Evolutionary conservation across 345 rosid species (phyloP).

Genomic region (Erodium maritimum): DNA sequence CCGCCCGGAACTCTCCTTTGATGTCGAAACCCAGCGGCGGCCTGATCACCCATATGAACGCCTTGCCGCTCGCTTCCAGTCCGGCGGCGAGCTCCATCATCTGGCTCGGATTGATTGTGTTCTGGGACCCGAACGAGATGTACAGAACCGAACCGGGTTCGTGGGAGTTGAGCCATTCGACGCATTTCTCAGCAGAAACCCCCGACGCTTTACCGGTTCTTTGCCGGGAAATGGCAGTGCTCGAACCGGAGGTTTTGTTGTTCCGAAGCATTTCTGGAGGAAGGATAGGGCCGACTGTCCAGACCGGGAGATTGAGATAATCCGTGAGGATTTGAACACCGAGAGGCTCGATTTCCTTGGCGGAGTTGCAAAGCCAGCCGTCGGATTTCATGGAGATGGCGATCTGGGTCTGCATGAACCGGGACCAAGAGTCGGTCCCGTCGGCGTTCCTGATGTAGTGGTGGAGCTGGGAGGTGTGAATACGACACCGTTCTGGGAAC

Average conservation of each 20-base stretch:
- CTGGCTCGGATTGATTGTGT: conserved; percentile 25
- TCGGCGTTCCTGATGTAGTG: conserved; percentile 18
- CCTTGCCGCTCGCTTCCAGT: conserved; percentile 24
- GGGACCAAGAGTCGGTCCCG: conserved; percentile 35
- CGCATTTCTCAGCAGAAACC: conserved; percentile 20
- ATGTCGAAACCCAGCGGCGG: conserved; percentile 36
- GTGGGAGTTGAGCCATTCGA: conserved; percentile 27
- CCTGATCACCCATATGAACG: conserved; percentile 42
- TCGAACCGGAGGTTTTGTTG: neutral
- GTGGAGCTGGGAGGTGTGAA: conserved; percentile 30
- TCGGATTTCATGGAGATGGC: conserved; percentile 15
- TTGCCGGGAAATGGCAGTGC: neutral
- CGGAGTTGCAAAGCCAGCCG: conserved; percentile 33
- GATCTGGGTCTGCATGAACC: conserved; percentile 24
- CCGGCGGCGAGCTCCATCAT: conserved; percentile 40
- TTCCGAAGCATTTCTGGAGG: conserved; percentile 10
- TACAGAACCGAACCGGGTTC: conserved; percentile 25
- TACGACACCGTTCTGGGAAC: conserved; percentile 27
- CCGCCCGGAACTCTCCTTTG: conserved; percentile 21
- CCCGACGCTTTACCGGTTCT: conserved; percentile 19
- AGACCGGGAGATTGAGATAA: conserved; percentile 23
- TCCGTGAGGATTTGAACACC: conserved; percentile 22
- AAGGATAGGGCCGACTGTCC: conserved; percentile 34
- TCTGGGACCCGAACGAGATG: conserved; percentile 44
- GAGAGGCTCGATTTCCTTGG: conserved; percentile 26